Percentiles rank a stretch among this genome's conserved stretches.
phyloP scores from a whole-genome alignment of 2,329 filamentous ascomycete genomes.

The Epichloe aotearoae region DNA sequence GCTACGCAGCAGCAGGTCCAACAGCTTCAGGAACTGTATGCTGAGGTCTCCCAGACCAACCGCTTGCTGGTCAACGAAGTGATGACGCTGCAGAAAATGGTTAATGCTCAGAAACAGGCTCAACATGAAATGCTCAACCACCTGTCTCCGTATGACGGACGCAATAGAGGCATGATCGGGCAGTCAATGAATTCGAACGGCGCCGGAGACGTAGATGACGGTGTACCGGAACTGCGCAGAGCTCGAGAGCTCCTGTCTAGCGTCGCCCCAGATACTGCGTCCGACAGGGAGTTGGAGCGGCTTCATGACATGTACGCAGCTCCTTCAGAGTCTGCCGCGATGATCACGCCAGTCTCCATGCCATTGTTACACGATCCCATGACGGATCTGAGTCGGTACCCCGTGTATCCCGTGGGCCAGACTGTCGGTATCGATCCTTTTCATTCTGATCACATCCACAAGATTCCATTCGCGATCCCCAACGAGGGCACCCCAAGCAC shows the following conservation, averaged over 20 bases:
- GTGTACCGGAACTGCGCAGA: conserved; percentile 38
- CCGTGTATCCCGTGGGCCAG: conserved; percentile 84
- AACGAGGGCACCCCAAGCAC: conserved; percentile 34
- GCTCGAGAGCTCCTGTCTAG: conserved; percentile 43
- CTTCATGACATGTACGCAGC: conserved; percentile 41
- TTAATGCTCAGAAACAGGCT: conserved; percentile 44
- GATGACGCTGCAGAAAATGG: conserved; percentile 44
- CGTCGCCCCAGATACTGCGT: conserved; percentile 36
- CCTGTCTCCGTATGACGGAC: conserved; percentile 33
- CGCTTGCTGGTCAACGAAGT: conserved; percentile 50
- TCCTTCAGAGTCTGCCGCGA: conserved; percentile 37
- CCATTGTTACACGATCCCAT: conserved; percentile 40
- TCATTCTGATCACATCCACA: conserved; percentile 86
- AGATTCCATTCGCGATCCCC: conserved; percentile 71
- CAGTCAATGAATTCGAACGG: conserved; percentile 21
- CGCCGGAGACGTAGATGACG: conserved; percentile 33
- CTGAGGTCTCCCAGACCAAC: conserved; percentile 57
- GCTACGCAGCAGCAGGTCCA: conserved; percentile 91
- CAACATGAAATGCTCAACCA: conserved; percentile 45
- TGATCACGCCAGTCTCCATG: conserved; percentile 28
- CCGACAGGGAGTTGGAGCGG: conserved; percentile 42
- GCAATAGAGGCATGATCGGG: conserved; percentile 23
- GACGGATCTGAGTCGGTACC: conserved; percentile 41
- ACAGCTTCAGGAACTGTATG: conserved; percentile 70
- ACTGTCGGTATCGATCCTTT: conserved; percentile 91